phyloP scores from a whole-genome alignment of 208 protist species.

The Lotmaria passim region DNA sequence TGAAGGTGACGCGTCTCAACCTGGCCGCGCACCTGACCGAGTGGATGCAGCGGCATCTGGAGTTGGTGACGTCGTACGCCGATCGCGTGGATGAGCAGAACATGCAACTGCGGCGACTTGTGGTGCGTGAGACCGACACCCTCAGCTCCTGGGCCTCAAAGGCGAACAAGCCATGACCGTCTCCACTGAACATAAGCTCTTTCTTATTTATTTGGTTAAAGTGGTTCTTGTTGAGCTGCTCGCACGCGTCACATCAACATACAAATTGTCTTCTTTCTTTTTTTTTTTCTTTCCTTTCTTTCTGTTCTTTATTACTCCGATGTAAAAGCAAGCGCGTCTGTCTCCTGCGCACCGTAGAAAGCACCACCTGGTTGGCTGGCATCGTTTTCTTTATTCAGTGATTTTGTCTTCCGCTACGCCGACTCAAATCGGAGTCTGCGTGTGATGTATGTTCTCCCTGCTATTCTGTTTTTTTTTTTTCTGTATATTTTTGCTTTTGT shows the following conservation, averaged over 20 bases:
- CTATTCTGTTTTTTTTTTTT: no score
- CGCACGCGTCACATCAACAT: neutral
- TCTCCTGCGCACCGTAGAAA: no score
- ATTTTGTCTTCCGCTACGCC: no score
- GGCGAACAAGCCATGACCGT: neutral
- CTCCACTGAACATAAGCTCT: neutral
- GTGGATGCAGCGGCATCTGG: constrained; percentile 63
- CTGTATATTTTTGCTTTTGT: no score
- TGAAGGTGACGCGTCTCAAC: constrained; percentile 49
- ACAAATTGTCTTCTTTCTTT: neutral
- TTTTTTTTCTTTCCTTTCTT: neutral
- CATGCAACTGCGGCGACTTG: constrained; percentile 61
- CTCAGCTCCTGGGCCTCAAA: constrained; percentile 22
- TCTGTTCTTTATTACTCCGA: neutral
- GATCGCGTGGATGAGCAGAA: constrained; percentile 76
- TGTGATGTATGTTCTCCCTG: no score
- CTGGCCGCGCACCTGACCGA: constrained; percentile 56
- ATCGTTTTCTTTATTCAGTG: no score
- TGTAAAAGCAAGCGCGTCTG: neutral
- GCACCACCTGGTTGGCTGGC: no score
- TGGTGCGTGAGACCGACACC: constrained; percentile 39
- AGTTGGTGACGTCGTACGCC: constrained; percentile 72
- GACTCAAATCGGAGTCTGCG: no score
- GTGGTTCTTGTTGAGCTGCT: no score
- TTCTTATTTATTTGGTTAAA: constrained; percentile 5